Base-by-base conservation (phyloP, 2,329 filamentous ascomycete species). In the Colletotrichum lini region DNA sequence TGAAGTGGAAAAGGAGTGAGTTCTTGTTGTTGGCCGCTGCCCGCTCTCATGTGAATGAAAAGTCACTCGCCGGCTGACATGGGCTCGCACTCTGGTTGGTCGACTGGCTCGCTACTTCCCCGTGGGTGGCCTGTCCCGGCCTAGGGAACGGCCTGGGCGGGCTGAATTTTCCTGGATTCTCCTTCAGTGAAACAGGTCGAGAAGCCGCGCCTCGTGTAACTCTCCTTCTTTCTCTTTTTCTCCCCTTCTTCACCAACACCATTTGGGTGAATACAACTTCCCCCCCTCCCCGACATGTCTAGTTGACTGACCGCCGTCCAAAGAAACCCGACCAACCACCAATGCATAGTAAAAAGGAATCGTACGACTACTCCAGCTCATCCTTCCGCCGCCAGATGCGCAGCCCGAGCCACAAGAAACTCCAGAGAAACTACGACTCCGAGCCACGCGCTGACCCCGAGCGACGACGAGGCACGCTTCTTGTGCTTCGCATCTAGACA, bases 341-440 rank as follows among this genome's bases (percentile, higher is more conserved):
- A 90, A 90, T 90, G 88, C 87, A 88, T 88, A 86, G 83, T 83
- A 82, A 84, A 83, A 82, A 81, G 78, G 79, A 82, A 74, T 78
- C 77, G 76, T 78, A 83, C 80, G 77, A 79, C 73, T 81, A 80
- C 73, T 82, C 84, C 74, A 76, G 76, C 84, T 85, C 84, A 77
- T 85, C 86, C 78, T 86, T 87, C 81, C 84, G 83, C 78, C 84
- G 83, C 85, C 87, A 89, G 86, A 90, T 90, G 88, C 87, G 85
- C 81, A 79, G 84, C 78, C 82, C 84, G 76, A 85, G 82, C 82
- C 82, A 83, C 80, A 83, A 86, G 79, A 82, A 84, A 79, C 81
- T 83, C 73, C 82, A 85, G 76, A 83, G 83, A 79, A 84, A 84
- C 78, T 82, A 84, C 78, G 82, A 86, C 75, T 85, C 83, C 76